Conservation (phyloP, 139 green algal genomes). For the Chlamydomonas sphaeroides region DNA sequence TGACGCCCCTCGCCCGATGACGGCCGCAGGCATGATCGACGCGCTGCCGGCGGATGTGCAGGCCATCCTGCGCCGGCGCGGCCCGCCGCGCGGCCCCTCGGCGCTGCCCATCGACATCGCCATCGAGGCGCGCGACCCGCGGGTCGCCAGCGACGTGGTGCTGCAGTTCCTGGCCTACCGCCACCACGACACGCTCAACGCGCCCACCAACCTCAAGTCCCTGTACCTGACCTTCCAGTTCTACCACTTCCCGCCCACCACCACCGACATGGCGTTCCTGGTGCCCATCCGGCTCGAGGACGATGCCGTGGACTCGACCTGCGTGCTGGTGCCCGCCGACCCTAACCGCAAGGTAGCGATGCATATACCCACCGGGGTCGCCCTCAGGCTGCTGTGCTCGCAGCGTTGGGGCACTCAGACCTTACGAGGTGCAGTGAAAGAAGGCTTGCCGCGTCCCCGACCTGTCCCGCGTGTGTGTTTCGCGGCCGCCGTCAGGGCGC, state of each 20-base stretch:
- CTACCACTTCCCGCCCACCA: constrained; percentile 68
- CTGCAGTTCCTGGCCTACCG: constrained; percentile 63
- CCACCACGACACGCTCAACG: constrained; percentile 59
- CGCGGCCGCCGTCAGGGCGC: too few species aligned
- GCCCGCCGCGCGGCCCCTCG: constrained; percentile 23
- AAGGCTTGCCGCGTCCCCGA: too few species aligned
- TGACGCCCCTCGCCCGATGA: too few species aligned
- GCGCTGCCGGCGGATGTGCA: constrained; percentile 59
- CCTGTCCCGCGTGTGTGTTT: too few species aligned
- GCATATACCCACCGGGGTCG: too few species aligned
- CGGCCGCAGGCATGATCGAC: constrained; percentile 60
- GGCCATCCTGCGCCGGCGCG: constrained; percentile 42
- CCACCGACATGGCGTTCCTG: constrained; percentile 51
- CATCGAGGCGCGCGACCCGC: constrained; percentile 61
- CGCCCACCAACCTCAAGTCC: constrained; percentile 48
- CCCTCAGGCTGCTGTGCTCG: too few species aligned
- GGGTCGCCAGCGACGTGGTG: constrained; percentile 61
- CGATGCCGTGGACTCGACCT: constrained; percentile 26
- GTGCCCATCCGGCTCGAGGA: constrained; percentile 33
- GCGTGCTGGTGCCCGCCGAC: constrained; percentile 56
- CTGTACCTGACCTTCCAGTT: constrained; percentile 81
- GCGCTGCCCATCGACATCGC: constrained; percentile 50
- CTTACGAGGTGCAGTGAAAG: too few species aligned
- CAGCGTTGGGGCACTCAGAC: too few species aligned
- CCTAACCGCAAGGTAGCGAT: constrained; percentile 46